Percentiles rank a stretch among this genome's conserved stretches.
These are phyloP conservation scores for Backusella tuberculispora DNA, from an alignment of 192 early-diverging fungal genomes.

Conservation along the genomic window DNA sequence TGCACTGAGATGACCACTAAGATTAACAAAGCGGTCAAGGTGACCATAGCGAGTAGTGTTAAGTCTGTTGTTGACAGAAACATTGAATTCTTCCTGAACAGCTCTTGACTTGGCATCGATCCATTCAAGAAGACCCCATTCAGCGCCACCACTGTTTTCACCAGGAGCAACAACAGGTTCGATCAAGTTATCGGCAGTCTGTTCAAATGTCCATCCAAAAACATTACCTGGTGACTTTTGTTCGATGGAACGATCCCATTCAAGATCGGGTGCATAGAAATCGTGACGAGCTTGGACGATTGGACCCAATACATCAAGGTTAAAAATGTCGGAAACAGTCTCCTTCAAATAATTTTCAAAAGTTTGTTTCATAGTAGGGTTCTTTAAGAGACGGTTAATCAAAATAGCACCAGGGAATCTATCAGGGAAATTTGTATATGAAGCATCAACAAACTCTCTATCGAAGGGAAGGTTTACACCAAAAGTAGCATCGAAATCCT, in stretches of 20 bases:
- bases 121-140: slow-evolving; percentile 49
- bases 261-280: slow-evolving; percentile 47
- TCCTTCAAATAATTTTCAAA: slow-evolving; percentile 51
- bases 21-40: neutral
- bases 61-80: slow-evolving; percentile 7
- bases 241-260: slow-evolving; percentile 49
- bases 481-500: slow-evolving; percentile 57
- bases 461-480: slow-evolving; percentile 44
- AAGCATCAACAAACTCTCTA: slow-evolving; percentile 26
- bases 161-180: slow-evolving; percentile 25
- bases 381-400: slow-evolving; percentile 53
- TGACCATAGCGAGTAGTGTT: slow-evolving; percentile 9
- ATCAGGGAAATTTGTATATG: slow-evolving; percentile 42
- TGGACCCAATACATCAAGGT: slow-evolving; percentile 49
- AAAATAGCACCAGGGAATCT: slow-evolving; percentile 42
- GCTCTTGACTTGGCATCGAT: slow-evolving; percentile 37
- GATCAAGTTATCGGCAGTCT: slow-evolving; percentile 42
- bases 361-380: slow-evolving; percentile 31
- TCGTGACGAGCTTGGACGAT: slow-evolving; percentile 46
- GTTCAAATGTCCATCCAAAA: slow-evolving; percentile 44
- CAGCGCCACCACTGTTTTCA: slow-evolving; percentile 37
- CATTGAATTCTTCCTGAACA: slow-evolving; percentile 23
- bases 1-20: neutral
- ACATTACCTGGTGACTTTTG: slow-evolving; percentile 51
- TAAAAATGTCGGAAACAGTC: slow-evolving; percentile 47